Base-by-base conservation (phyloP, 257 asterid genomes). In the Solanum chiquidenum region DNA sequence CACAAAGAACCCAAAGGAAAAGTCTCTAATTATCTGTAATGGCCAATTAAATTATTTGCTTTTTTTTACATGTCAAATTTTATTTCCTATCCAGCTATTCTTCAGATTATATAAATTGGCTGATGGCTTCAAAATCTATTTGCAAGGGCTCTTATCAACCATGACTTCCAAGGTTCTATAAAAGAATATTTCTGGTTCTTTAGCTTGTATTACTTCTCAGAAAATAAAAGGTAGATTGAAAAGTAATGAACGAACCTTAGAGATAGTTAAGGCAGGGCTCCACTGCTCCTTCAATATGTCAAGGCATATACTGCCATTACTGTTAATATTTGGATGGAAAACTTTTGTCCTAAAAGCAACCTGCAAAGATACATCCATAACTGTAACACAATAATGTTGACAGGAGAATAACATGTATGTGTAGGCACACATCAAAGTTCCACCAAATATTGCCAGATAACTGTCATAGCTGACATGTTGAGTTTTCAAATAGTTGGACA, bases 271-370 rank as follows among this genome's bases (percentile, higher is more conserved):
- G 90, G 97, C 97, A 14, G 98, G 98, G 92, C 96, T 95, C 98
- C 98, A 95, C 89, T 95, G 96, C 91, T 95, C 96, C 90, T 94
- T 95, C 95, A 95, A 90, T 89, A 94, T 93, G 90, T 95, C 98
- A 2, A 94, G 95, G 92, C 95, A 95, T 88, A 95, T 94, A 89
- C 96, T 94, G 37, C 97, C 98, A 2, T 95, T 95, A 92, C 95
- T 94, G 89, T 95, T 95, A 44, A 95, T 94, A 88, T 95, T 95
- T 34, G 98, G 98, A 89, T 94, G 98, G 86, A 94, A 94, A 79
- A 94, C 94, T 89, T 94, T 94, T 5, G 96, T 94, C 94, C 96
- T 90, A 93, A 94, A 94, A 49, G 95, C 95, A 33, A 95, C 95
- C 98, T 95, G 93, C 87, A 87, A 90, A 58, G 44, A 46, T 68